A percentile compares a stretch with the other conserved stretches of the same genome.
Evolutionary conservation across 2,329 filamentous ascomycete species (phyloP).

Genomic region (Sphaerulina musiva): DNA sequence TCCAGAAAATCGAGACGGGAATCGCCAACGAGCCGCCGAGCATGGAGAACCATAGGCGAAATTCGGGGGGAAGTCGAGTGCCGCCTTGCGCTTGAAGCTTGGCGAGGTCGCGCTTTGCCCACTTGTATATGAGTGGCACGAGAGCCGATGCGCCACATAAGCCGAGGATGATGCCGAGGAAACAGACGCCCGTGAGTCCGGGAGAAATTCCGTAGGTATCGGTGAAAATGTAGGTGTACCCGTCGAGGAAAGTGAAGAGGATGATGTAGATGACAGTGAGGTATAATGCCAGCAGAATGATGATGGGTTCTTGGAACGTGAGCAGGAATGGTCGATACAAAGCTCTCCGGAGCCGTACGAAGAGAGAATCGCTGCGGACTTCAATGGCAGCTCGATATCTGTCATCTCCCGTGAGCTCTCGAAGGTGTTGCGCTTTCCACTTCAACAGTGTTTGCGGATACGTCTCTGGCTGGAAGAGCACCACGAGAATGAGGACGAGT

Average conservation of each 20-base stretch:
- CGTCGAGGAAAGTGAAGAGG: conserved; percentile 50
- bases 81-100: conserved; percentile 37
- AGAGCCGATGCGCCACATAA: conserved; percentile 15
- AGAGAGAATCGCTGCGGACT: conserved; percentile 38
- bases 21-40: conserved; percentile 43
- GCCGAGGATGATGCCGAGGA: conserved; percentile 17
- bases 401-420: conserved; percentile 35
- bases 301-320: conserved; percentile 31
- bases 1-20: conserved; percentile 52
- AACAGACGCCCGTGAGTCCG: conserved; percentile 17
- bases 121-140: conserved; percentile 18
- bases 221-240: conserved; percentile 48
- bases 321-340: conserved; percentile 42
- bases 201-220: conserved; percentile 43
- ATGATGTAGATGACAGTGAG: conserved; percentile 48
- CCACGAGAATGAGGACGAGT: conserved; percentile 24
- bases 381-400: conserved; percentile 46
- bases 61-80: conserved; percentile 45
- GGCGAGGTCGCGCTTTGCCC: conserved; percentile 34
- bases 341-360: conserved; percentile 31
- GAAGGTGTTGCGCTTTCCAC: conserved; percentile 35
- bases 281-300: conserved; percentile 46
- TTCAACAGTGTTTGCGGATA: conserved; percentile 39
- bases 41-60: conserved; percentile 50
- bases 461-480: conserved; percentile 47